Percentiles rank a stretch among this genome's conserved stretches.
These are phyloP conservation scores for Klebsormidium nitens DNA, from an alignment of 139 green algal species.

Conservation along the genomic window DNA sequence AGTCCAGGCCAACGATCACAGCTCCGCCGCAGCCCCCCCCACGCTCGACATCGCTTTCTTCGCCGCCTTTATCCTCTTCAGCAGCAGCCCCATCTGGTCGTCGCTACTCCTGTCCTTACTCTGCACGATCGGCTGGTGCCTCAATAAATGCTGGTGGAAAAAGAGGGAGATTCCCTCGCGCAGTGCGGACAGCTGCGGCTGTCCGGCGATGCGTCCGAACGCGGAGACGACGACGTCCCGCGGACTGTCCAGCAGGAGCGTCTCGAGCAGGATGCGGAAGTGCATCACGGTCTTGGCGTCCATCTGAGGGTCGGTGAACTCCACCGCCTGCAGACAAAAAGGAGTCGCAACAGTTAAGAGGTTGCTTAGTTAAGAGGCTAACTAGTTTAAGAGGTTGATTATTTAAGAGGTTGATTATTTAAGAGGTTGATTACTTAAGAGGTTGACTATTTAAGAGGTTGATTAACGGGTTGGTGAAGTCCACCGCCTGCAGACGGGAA, in stretches of 20 bases:
- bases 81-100: constrained; percentile 1
- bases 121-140: neutral
- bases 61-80: constrained; percentile 13
- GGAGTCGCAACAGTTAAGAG: too few species aligned
- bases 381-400: too few species aligned
- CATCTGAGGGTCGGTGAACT: constrained; percentile 23
- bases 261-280: constrained; percentile 30
- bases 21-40: neutral
- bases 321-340: constrained; percentile 10
- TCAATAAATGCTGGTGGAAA: constrained; percentile 6
- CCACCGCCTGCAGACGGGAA: constrained; percentile 10
- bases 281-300: constrained; percentile 7
- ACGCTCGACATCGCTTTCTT: constrained; percentile 25
- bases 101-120: neutral
- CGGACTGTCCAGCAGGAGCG: constrained; percentile 8
- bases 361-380: too few species aligned
- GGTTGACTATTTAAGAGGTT: too few species aligned
- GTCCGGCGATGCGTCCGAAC: constrained; percentile 14
- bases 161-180: constrained; percentile 20
- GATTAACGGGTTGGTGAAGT: constrained; percentile 23
- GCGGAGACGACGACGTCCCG: neutral
- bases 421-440: too few species aligned
- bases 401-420: too few species aligned
- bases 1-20: neutral
- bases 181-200: constrained; percentile 2